Base-by-base conservation (phyloP, 2,329 filamentous ascomycete species). In the Trichoderma citrinoviride region DNA sequence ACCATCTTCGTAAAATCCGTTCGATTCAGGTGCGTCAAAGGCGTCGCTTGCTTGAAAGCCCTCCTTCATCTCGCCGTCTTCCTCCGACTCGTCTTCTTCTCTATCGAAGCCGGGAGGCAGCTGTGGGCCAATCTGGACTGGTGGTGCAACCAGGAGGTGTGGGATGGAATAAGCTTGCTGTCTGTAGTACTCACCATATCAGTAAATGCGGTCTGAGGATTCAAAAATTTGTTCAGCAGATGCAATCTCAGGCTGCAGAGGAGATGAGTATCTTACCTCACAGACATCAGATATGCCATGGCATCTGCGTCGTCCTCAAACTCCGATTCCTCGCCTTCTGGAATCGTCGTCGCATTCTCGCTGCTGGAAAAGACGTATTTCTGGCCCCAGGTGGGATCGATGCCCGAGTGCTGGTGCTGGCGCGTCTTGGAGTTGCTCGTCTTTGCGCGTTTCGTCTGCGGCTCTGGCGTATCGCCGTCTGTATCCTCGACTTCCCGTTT, bases 81-180 rank as follows among this genome's bases (percentile, higher is more conserved):
- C 72, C 29, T 76, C 71, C 61, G 78, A 72, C 27, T 74, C 73
- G 15, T 72, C 71, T 3, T 67, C 61, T n/a, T 67, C 65, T 61
- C 66, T 67, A 40, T 72, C 76, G 65, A 70, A 73, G 41, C 77
- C 76, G 8, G 77, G 74, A 5, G 82, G 82, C 3, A 81, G 75
- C 69, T 83, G 79, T 0, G 85, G 84, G 0, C 84, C 84, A 29
- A 82, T 79, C 67, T 81, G 82, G 12, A 80, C 75, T 68, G 81
- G 84, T 5, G 86, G 82, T 0, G 88, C 90, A 52, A 87, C 84
- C 58, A 95, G 83, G 12, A 95, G 79, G 69, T 88, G 84, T 1
- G 92, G 92, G 40, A 96, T 89, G 10, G 81, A 78, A 66, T 81
- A 86, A n/a, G 91, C 91, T 84, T 96, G 88, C 69, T 86, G 83